Base-by-base conservation (phyloP, 169 alveolate species). In the Hammondia hammondi region DNA sequence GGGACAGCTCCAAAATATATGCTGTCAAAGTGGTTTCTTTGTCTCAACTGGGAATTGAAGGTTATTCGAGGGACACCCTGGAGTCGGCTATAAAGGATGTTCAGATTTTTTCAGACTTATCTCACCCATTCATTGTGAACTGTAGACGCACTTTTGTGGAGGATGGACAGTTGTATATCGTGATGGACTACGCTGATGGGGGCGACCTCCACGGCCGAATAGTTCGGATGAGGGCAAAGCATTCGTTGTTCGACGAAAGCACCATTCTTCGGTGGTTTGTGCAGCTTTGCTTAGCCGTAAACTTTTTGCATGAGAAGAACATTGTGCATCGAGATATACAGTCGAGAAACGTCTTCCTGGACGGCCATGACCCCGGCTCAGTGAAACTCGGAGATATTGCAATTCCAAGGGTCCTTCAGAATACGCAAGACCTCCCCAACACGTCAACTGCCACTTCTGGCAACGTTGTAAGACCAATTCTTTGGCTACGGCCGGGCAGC, bases 371-470 rank as follows among this genome's bases (percentile, higher is more conserved):
- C 57, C 70, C 39, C 10, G 91, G 81, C 96, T 95, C 84, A 24
- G 98, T 98, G 57, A 96, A 98, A 94, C 96, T 99, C 77, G 99
- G 99, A 24, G 99, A 98, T 94, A 98, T 98, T 84, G 99, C 99
- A 27, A 98, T 99, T 77, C 98, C 99, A 24, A 98, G 98, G 96
- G 98, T 98, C 45, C 97, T 99, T 81, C 98, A 98, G 85, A 97
- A 98, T 93, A 97, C 99, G 2, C 96, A 97, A 56, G 99, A 98
- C 92, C 98, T 98, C 97, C 99, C 99, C 57, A 96, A 97, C 89
- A 99, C 99, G 29, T 96, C 98, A 96, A 98, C 98, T 52, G 99
- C 99, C 77, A 99, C 99, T 7, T 99, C 99, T 0, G 99, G 99
- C 98, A 99, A 99, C 97, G 96, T 99, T 17, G 90, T 82, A 82